Conservation (phyloP, 371 early-diverging fungal species). For the Caulochytrium protostelioides region DNA sequence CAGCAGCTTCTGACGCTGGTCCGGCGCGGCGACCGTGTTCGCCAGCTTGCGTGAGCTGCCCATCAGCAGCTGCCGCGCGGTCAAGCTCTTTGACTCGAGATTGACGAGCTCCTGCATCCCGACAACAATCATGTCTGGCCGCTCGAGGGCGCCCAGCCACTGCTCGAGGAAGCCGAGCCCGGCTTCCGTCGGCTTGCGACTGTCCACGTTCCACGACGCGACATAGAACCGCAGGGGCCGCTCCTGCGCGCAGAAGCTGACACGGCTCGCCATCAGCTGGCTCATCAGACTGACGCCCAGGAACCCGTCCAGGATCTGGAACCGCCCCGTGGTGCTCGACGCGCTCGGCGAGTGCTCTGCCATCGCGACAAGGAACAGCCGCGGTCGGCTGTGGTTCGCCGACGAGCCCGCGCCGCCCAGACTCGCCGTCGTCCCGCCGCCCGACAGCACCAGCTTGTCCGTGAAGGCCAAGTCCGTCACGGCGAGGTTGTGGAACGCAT, state of each 20-base stretch:
- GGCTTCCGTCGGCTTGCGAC: constrained; percentile 11
- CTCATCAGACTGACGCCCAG: constrained; percentile 1
- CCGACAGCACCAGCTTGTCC: no score
- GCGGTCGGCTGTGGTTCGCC: no score
- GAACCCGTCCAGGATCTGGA: background rate
- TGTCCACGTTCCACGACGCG: constrained; percentile 8
- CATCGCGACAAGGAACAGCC: no score
- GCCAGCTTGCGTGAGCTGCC: background rate
- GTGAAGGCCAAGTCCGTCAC: no score
- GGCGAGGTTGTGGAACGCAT: no score
- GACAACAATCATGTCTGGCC: constrained; percentile 56
- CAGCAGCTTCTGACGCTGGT: constrained; percentile 9
- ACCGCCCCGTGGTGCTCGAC: background rate
- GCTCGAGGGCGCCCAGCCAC: constrained; percentile 25
- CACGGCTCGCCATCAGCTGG: no score
- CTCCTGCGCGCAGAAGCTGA: constrained; percentile 13
- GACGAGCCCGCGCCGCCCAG: no score
- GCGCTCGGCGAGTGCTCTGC: no score
- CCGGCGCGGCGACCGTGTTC: constrained; percentile 14
- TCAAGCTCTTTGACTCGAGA: constrained; percentile 45
- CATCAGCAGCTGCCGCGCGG: background rate
- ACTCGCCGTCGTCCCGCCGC: no score
- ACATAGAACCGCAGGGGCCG: constrained; percentile 1
- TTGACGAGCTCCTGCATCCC: constrained; percentile 77
- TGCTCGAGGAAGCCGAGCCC: constrained; percentile 19